These are phyloP conservation scores for Monilinia fructicola DNA, from an alignment of 2,329 filamentous ascomycete species.

Conservation along the genomic window DNA sequence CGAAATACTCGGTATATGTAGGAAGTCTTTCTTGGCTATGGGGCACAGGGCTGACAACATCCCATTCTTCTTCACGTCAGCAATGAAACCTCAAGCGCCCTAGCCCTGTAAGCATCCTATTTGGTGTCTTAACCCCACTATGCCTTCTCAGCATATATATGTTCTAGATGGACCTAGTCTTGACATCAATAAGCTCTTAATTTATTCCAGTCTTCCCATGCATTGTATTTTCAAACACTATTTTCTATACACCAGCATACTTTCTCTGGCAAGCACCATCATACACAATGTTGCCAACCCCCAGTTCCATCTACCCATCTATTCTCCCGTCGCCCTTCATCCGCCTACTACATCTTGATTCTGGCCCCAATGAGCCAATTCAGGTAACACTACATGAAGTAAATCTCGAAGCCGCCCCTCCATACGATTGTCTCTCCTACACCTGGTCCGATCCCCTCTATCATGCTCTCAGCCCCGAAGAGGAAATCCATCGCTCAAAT, in stretches of 20 bases:
- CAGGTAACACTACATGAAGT: conserved; percentile 11
- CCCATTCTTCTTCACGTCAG: neutral
- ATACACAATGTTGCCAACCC: neutral
- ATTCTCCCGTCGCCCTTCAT: conserved; percentile 3
- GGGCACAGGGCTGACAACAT: neutral
- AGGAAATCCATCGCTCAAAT: conserved; percentile 6
- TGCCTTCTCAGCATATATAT: neutral
- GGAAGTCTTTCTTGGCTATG: neutral
- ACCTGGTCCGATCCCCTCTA: conserved; percentile 24
- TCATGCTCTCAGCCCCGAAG: conserved; percentile 8
- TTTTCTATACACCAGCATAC: neutral
- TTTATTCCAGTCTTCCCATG: neutral
- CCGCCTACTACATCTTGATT: conserved; percentile 14
- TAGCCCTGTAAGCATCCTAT: neutral
- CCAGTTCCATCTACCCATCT: neutral
- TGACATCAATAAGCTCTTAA: neutral
- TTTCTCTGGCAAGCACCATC: neutral
- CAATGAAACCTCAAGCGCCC: neutral
- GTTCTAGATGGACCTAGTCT: neutral
- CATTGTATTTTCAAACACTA: no score
- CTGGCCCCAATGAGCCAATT: conserved; percentile 8
- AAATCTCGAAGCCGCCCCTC: neutral
- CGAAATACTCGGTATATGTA: neutral
- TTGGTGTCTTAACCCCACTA: no score
- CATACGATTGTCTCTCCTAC: conserved; percentile 24